A percentile compares a stretch with the other conserved stretches of the same genome.
Conservation (phyloP, 495 filamentous ascomycete species). For the Pyrenopolyporus hunteri region DNA sequence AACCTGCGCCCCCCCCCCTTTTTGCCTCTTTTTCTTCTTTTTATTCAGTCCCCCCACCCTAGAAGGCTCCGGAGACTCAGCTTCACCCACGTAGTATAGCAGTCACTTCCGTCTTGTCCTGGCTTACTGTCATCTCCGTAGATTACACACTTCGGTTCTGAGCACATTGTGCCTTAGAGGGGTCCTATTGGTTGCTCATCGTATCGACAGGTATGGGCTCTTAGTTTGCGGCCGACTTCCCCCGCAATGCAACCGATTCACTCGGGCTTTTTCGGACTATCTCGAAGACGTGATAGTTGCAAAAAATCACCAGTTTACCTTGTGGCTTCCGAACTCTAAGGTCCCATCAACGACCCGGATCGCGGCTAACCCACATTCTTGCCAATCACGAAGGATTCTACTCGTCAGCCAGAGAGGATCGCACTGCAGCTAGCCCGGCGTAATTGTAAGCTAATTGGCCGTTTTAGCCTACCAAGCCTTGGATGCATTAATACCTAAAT, state of each 20-base stretch:
- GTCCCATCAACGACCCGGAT: slow-evolving; percentile 15
- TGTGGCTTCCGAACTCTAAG: not conserved
- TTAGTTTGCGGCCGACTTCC: slow-evolving; percentile 18
- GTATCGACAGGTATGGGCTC: slow-evolving; percentile 13
- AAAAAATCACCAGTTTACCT: slow-evolving; percentile 8
- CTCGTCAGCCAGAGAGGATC: slow-evolving; percentile 6
- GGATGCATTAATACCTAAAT: slow-evolving; percentile 36
- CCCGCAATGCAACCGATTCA: slow-evolving; percentile 31
- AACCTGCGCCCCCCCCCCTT: too few species aligned
- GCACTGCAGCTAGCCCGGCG: slow-evolving; percentile 19
- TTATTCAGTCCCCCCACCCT: slow-evolving; percentile 10
- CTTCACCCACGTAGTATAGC: slow-evolving; percentile 2
- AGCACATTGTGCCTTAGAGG: slow-evolving; percentile 30
- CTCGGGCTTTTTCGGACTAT: slow-evolving; percentile 29
- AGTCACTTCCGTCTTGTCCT: slow-evolving; percentile 6
- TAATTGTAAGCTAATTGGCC: slow-evolving; percentile 26
- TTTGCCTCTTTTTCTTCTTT: slow-evolving; percentile 9
- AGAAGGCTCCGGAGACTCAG: slow-evolving; percentile 5
- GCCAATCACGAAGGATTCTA: slow-evolving; percentile 18
- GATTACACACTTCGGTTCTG: slow-evolving; percentile 20
- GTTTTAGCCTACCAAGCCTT: slow-evolving; percentile 30
- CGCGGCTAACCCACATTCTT: slow-evolving; percentile 6
- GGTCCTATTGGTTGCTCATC: slow-evolving; percentile 20
- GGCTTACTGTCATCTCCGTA: slow-evolving; percentile 20
- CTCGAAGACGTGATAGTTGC: slow-evolving; percentile 27